Conservation (phyloP, 805 yeast genomes). For the Ogataea henricii region DNA sequence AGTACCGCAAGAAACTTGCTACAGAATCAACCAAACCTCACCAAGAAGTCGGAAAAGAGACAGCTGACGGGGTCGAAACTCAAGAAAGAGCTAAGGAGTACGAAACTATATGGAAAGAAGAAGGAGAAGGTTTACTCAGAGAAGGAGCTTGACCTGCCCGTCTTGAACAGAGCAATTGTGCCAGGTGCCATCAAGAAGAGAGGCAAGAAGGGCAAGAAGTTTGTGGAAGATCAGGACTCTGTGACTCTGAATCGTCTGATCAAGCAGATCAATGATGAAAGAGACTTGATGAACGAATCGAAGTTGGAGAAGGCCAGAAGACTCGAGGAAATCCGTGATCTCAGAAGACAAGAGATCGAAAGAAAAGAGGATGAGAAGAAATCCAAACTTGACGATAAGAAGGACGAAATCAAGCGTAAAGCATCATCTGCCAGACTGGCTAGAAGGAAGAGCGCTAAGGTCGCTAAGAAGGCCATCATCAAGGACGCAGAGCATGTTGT, state of each 20-base stretch:
- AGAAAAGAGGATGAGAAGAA: constrained; percentile 72
- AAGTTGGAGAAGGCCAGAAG: constrained; percentile 88
- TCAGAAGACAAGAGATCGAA: constrained; percentile 85
- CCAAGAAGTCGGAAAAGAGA: constrained; percentile 56
- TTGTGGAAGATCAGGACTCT: constrained; percentile 69
- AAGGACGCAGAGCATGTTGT: constrained; percentile 26
- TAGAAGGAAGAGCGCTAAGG: constrained; percentile 59
- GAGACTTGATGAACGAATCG: constrained; percentile 78
- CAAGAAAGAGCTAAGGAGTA: constrained; percentile 65
- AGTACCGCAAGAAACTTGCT: constrained; percentile 69
- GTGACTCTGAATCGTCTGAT: constrained; percentile 67
- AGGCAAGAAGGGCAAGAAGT: constrained; percentile 88
- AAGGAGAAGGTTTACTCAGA: constrained; percentile 64
- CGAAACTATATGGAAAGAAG: constrained; percentile 68
- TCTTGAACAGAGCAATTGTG: constrained; percentile 75
- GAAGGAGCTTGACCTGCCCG: constrained; percentile 77
- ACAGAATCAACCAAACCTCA: constrained; percentile 56
- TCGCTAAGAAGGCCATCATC: constrained; percentile 29
- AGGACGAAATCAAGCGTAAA: constrained; percentile 71
- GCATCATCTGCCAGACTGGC: constrained; percentile 67
- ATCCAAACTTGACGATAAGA: constrained; percentile 71
- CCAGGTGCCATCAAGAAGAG: constrained; percentile 77
- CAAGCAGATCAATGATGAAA: constrained; percentile 77
- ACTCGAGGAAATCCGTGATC: constrained; percentile 85
- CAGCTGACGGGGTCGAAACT: constrained; percentile 52